phyloP scores from a whole-genome alignment of 2,329 filamentous ascomycete genomes.

The Penicillium sp. region DNA sequence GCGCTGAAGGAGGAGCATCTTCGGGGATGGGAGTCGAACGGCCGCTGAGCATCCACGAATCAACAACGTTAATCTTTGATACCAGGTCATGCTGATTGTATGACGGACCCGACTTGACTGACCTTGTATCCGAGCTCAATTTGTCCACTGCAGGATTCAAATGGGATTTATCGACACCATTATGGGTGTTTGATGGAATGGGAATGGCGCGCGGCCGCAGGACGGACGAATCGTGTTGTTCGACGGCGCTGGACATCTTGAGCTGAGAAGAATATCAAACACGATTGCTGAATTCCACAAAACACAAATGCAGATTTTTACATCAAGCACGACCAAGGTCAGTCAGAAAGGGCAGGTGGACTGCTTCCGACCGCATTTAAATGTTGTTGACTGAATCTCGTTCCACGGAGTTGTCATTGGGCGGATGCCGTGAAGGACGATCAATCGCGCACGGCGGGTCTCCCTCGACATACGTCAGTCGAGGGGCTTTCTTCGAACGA shows the following conservation, averaged over 20 bases:
- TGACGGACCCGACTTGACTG: background rate
- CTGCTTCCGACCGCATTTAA: too few species aligned
- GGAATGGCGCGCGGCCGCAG: constrained; percentile 32
- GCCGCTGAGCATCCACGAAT: constrained; percentile 49
- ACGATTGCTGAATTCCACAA: background rate
- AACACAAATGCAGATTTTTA: constrained; percentile 2
- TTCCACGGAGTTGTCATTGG: too few species aligned
- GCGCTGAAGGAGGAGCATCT: constrained; percentile 88
- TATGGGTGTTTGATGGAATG: constrained; percentile 17
- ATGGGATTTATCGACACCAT: constrained; percentile 16
- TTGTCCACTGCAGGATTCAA: constrained; percentile 23
- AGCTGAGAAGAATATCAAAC: constrained; percentile 1
- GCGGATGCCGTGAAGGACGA: too few species aligned
- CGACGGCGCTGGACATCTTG: constrained; percentile 29
- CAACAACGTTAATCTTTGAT: too few species aligned
- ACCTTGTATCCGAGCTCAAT: constrained; percentile 35
- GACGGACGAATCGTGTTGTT: constrained; percentile 21
- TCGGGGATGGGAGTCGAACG: constrained; percentile 75
- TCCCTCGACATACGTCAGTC: too few species aligned
- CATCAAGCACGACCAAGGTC: constrained; percentile 11
- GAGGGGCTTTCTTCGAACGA: too few species aligned
- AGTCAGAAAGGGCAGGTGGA: too few species aligned
- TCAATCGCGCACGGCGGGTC: too few species aligned
- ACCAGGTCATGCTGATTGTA: too few species aligned
- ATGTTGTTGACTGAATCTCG: too few species aligned